Base-by-base conservation (phyloP, 768 basidiomycete genomes). In the Lactarius indigo region DNA sequence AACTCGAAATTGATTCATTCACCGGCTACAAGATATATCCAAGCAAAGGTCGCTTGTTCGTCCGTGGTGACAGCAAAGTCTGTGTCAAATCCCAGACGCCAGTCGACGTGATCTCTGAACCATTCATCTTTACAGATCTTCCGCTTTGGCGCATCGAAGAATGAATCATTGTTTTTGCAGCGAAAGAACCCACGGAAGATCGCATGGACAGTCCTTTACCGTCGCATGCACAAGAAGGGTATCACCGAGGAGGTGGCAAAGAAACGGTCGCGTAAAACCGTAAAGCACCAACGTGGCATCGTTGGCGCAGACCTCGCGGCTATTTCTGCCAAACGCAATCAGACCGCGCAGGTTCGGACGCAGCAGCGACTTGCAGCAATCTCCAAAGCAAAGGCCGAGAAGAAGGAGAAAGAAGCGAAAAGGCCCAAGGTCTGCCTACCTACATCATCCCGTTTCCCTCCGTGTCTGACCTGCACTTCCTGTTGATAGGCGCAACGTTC, bases 141-240 rank as follows among this genome's bases (percentile, higher is more conserved):
- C 91, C 94, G 96, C 78, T 98, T 98, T 82, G 84, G 89, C 73
- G 83, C 79, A 77, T 92, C 92, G 70, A 98, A 98, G 87, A 92
- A 88, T 76, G 85, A 95, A 69, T 98, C 96, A 68, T 90, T 99
- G 72, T 98, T 98, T 89, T 83, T 92, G 66, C 97, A 99, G 80
- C 92, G 96, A 83, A 99, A 99, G 85, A 98, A 99, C 85, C 97
- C 97, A 61, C 93, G 97, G 77, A 98, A 98, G 87, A 95, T 98
- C 81, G 90, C 96, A 70, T 98, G 96, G 96, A 98, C 96, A 44
- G 80, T 83, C 74, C 86, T 91, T 69, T 96, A 91, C 85, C 91
- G 93, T 71, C 91, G 95, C 74, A 93, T 97, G 90, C 97, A 98
- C 88, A 97, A 96, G 88, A 99, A 99, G 89, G 97, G 97, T 78